Evolutionary conservation across 164 flowering plant species (phyloP).

Genomic region (Dillenia suffruticosa): DNA sequence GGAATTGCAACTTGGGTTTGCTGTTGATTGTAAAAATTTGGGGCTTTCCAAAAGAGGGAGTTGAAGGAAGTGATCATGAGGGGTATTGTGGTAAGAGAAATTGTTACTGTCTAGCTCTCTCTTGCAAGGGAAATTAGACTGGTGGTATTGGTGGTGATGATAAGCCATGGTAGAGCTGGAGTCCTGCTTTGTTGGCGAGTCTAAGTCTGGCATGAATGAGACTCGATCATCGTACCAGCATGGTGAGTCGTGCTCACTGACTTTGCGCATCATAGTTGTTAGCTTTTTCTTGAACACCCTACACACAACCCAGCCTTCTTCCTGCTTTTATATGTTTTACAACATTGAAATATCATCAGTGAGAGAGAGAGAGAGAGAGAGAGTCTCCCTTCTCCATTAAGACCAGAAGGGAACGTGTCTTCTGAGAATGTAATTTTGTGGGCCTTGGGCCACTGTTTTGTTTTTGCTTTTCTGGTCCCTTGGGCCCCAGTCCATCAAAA

Average conservation of each 20-base stretch:
- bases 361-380: not conserved
- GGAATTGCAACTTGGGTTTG: constrained; percentile 12
- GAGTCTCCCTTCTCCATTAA: too few species aligned
- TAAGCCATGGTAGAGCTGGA: constrained; percentile 10
- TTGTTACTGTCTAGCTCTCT: constrained; percentile 28
- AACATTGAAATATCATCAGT: not conserved
- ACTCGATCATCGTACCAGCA: constrained; percentile 57
- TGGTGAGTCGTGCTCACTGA: constrained; percentile 41
- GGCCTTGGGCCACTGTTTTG: too few species aligned
- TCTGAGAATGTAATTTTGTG: too few species aligned
- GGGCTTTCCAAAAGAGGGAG: constrained; percentile 64
- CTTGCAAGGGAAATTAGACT: constrained; percentile 32
- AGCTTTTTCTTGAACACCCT: constrained; percentile 80
- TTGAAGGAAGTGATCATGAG: constrained; percentile 40
- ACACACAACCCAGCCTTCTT: constrained; percentile 97
- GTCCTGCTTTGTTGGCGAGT: constrained; percentile 32
- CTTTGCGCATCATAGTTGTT: constrained; percentile 30
- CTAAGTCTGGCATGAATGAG: constrained; percentile 40
- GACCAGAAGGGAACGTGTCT: too few species aligned
- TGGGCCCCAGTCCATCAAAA: too few species aligned
- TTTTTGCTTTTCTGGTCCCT: too few species aligned
- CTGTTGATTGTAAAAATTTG: constrained; percentile 20
- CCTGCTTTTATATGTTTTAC: constrained; percentile 29
- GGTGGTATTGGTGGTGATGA: constrained; percentile 6
- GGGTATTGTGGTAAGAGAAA: constrained; percentile 17